Base-by-base conservation (phyloP, 1,139 yeast genomes). In the Pneumocystis canis region DNA sequence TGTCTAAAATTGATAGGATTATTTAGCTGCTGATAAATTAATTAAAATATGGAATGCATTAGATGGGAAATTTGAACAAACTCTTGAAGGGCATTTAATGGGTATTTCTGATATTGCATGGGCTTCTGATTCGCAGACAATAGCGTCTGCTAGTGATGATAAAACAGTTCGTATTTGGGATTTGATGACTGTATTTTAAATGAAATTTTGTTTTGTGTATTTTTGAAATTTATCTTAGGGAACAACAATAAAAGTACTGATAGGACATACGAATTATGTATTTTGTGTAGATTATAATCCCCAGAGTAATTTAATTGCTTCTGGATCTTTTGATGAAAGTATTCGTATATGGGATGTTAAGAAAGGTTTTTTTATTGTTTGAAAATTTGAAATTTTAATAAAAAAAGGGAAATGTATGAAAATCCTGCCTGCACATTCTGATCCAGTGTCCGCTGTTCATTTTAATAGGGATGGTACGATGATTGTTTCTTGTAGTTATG, bases 361-460 rank as follows among this genome's bases (percentile, higher is more conserved):
- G 47, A 79, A 84, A 32, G 59, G 59, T 57, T 57, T 39, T 11
- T 14, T 35, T 57, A 5, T 7, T 7, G 32, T 30, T 35, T 57
- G 30, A 57, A 33, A 7, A 20, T 16, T 25, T 20, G 4, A 47
- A 28, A 35, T 39, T 39, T 57, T 57, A 57, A 35, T 57, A 20
- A 11, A 35, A 57, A 35, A 35, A 57, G 94, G 95, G 0, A 79
- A 79, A 60, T 81, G 87, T 61, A 75, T 89, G 68, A 84, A 87
- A 70, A 88, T 95, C 0, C 76, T 92, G 64, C 88, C 96, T 20
- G 97, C 98, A 0, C 98, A 92, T 73, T 83, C 95, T 0, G 97
- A 89, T 69, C 95, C 97, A 0, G 87, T 92, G 1, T 83, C 88
- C 60, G 80, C 88, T 0, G 77, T 90, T 1, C 83, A 87, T 67